phyloP scores from a whole-genome alignment of 2,329 filamentous ascomycete genomes.

The Falciphora oryzae region DNA sequence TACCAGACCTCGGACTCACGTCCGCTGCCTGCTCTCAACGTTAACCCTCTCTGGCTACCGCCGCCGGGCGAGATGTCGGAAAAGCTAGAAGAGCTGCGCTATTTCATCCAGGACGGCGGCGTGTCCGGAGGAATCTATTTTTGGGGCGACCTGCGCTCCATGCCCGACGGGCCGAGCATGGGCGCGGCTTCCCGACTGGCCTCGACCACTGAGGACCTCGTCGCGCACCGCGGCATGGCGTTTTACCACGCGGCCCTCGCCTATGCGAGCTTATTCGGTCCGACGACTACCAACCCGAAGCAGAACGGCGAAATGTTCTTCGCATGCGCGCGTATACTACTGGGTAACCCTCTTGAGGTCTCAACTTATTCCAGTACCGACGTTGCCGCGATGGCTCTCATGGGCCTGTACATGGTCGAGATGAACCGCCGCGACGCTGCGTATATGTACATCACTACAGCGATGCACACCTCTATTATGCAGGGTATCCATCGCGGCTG shows the following conservation, averaged over 20 bases:
- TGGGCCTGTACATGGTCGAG: slow-evolving; percentile 42
- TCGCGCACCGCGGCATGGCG: slow-evolving; percentile 31
- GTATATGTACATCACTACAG: slow-evolving; percentile 40
- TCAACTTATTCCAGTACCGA: slow-evolving; percentile 35
- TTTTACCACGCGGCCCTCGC: slow-evolving; percentile 42
- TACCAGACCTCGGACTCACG: slow-evolving; percentile 43
- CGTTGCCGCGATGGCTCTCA: slow-evolving; percentile 38
- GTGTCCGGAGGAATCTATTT: slow-evolving; percentile 42
- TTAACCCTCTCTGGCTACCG: slow-evolving; percentile 35
- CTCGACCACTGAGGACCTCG: slow-evolving; percentile 7
- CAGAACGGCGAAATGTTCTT: slow-evolving; percentile 36
- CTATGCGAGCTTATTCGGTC: slow-evolving; percentile 27
- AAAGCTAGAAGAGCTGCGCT: slow-evolving; percentile 35
- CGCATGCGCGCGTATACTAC: slow-evolving; percentile 34
- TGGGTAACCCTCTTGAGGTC: slow-evolving; percentile 43
- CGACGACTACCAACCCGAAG: slow-evolving; percentile 24
- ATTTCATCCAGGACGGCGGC: slow-evolving; percentile 39
- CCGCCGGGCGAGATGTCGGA: slow-evolving; percentile 27
- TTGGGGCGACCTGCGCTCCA: slow-evolving; percentile 36
- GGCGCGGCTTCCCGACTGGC: slow-evolving; percentile 15
- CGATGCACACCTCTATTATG: slow-evolving; percentile 42
- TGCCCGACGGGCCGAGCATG: slow-evolving; percentile 21
- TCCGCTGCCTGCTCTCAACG: slow-evolving; percentile 30
- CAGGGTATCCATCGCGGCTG: slow-evolving; percentile 41
- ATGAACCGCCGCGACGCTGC: slow-evolving; percentile 43